Evolutionary conservation across 495 filamentous ascomycete genomes (phyloP), one percentile per base, ranked within the genome.

Genomic region (Hyaloscypha variabilis): DNA sequence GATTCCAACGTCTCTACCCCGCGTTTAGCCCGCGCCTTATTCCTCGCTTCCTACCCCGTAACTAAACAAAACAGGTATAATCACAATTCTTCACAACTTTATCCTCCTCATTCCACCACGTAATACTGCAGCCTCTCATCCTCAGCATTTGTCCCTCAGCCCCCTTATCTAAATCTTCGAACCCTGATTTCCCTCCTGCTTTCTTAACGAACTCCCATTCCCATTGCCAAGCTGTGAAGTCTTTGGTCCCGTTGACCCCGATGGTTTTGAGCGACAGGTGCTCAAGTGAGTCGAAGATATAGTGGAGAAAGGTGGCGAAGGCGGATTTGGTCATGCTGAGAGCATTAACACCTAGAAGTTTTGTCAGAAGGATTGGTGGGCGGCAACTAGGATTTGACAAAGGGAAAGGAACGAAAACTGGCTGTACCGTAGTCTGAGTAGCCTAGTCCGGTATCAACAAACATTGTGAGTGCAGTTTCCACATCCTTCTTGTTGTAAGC

Each of bases 401-500:
- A 51, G 49, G 49, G 3, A 6, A 51, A 21, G 49, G 49, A 51
- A 5, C 6, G 23, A 17, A n/a, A 19, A 6, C 6, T 51, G 49
- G 8, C 0, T 6, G 49, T 56, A 29, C 53, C 25, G 19, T 57
- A 57, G 21, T 57, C 54, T 26, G 54, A 57, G 54, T 30, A 57
- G 6, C 30, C 54, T 1, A 57, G 54, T 30, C 54, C 25, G 10
- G 23, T 28, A 31, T 57, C 54, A n/a, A 31, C 54, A n/a, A 57
- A 31, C 10, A 57, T 57, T 2, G 54, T 57, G 23, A 57, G 25
- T 13, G 54, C 54, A 11, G 54, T 29, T 11, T 57, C 54, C 4
- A 57, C 28, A 31, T 57, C 14, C 28, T n/a, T 6, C 8, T 31
- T 57, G 29, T 57, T 57, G 25, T 57, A 57, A 0, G 54, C 2